Evolutionary conservation across 257 asterid genomes (phyloP), one percentile per base, ranked within the genome.

Genomic region (Solanum lycopersicoides): DNA sequence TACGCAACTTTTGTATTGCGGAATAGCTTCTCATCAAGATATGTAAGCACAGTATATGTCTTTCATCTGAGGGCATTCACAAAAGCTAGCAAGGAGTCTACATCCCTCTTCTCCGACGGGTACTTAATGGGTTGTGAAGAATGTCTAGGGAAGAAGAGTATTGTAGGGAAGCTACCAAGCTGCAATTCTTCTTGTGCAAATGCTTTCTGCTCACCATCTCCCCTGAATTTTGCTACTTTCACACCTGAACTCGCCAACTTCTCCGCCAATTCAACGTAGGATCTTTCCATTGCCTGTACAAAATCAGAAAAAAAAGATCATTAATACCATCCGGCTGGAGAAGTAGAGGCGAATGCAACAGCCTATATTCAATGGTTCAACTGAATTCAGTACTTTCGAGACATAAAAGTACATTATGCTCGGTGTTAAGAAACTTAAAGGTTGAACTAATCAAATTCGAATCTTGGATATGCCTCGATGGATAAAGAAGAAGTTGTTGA

Each of bases 151-250:
- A 96, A 96, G 76, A 95, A 92, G 15, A 96, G 93, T 83, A 95
- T 77, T 3, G 98, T 94, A 0, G 99, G 99, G 90, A 96, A 96
- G 90, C 97, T 96, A 53, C 95, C 96, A 71, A 96, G 83, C 41
- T 93, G 94, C 92, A 96, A 71, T 63, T 95, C 92, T 86, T 90
- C 86, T 86, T 93, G 93, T 4, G 99, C 97, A 74, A 93, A 96
- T 3, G 92, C 87, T 84, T 96, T 96, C 88, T 96, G 96, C 14
- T 93, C 99, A 14, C 98, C 99, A 42, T 96, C 99, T 14, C 96
- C 98, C 90, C 92, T 91, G 82, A 96, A 96, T 89, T 94, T 96
- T 2, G 91, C 98, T 13, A 96, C 98, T 94, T 96, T 96, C 20
- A 96, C 94, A 3, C 96, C 99, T 0, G 93, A 87, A 2, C 94